Evolutionary conservation across 2,329 filamentous ascomycete genomes (phyloP).

Genomic region (Microthyrium microscopicum): DNA sequence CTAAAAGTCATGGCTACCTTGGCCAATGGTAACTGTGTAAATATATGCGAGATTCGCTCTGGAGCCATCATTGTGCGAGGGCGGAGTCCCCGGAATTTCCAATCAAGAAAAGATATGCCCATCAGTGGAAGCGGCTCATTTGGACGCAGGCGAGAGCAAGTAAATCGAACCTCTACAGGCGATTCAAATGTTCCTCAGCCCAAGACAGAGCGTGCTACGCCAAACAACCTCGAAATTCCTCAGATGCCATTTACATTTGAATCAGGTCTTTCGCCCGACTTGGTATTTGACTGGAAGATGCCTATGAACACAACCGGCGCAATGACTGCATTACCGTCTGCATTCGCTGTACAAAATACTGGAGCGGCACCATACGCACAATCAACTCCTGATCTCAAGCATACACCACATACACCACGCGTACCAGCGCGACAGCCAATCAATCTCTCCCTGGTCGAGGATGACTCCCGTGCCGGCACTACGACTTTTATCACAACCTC

Average conservation of each 20-base stretch:
- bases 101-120: conserved; percentile 82
- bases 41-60: conserved; percentile 70
- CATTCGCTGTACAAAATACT: conserved; percentile 14
- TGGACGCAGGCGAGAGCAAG: too few species aligned
- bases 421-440: conserved; percentile 28
- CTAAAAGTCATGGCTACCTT: conserved; percentile 74
- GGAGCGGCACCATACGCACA: conserved; percentile 29
- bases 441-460: conserved; percentile 38
- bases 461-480: conserved; percentile 24
- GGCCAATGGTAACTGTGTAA: conserved; percentile 64
- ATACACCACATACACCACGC: conserved; percentile 16
- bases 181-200: conserved; percentile 10
- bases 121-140: conserved; percentile 43
- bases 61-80: conserved; percentile 88
- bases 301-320: conserved; percentile 19
- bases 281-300: conserved; percentile 28
- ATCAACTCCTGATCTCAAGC: conserved; percentile 35
- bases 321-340: conserved; percentile 24
- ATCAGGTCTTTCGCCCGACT: conserved; percentile 21
- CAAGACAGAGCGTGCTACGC: conserved; percentile 2
- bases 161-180: conserved; percentile 18
- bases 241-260: conserved; percentile 26
- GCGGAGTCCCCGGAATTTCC: conserved; percentile 85
- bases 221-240: conserved; percentile 14
- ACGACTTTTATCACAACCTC: conserved; percentile 29